These are phyloP conservation scores for Bondarzewia mesenterica DNA, from an alignment of 1,284 basidiomycete species.

Conservation along the genomic window DNA sequence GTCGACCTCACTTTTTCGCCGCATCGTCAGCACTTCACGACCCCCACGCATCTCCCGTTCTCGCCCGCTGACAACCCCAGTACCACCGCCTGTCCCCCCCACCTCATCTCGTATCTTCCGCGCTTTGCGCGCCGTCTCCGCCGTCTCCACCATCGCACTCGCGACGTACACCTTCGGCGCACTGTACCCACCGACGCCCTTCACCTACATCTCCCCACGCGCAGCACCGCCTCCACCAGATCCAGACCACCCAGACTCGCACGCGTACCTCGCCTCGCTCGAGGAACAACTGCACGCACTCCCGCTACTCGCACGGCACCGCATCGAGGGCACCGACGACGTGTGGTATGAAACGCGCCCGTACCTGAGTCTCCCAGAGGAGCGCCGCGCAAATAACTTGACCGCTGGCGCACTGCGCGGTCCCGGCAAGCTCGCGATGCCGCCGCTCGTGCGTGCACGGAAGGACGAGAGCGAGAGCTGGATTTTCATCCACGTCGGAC, in stretches of 20 bases:
- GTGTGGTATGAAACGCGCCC: constrained; percentile 78
- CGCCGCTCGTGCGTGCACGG: constrained; percentile 69
- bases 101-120: background rate
- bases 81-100: background rate
- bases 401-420: constrained; percentile 82
- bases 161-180: constrained; percentile 45
- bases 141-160: background rate
- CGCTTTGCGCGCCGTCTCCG: background rate
- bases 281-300: constrained; percentile 67
- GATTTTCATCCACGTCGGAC: constrained; percentile 75
- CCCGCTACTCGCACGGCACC: constrained; percentile 48
- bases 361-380: constrained; percentile 62
- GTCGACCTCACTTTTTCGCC: background rate
- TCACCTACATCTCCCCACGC: constrained; percentile 63
- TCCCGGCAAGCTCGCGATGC: constrained; percentile 75
- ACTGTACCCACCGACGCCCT: constrained; percentile 53
- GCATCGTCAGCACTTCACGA: background rate
- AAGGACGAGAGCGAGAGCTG: constrained; percentile 68
- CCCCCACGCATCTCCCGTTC: background rate
- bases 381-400: constrained; percentile 69
- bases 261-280: constrained; percentile 49
- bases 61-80: background rate
- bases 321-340: constrained; percentile 35
- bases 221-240: constrained; percentile 63
- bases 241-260: constrained; percentile 53